Percentiles rank a stretch among this genome's conserved stretches.
Conservation (phyloP, 768 basidiomycete species). For the Rhodosporidiobolus sp. region DNA sequence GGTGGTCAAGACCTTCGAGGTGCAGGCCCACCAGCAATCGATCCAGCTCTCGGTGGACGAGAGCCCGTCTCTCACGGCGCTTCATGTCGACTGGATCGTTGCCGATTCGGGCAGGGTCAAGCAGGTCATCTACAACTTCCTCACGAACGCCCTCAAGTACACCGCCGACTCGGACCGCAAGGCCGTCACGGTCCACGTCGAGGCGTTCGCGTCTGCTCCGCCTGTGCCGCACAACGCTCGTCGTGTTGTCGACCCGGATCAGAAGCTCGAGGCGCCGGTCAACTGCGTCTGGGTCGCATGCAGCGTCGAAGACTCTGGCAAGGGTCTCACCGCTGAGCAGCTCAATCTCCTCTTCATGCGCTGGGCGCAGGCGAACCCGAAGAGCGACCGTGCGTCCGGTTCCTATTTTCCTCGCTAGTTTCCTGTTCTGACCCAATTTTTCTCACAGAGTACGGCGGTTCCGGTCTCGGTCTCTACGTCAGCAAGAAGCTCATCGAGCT, state of each 20-base stretch:
- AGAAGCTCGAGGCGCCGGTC: background rate
- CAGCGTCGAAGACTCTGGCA: constrained; percentile 30
- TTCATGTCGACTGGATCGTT: constrained; percentile 11
- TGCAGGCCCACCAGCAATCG: constrained; percentile 22
- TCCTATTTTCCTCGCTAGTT: too few relatives aligned
- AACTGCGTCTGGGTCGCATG: constrained; percentile 16
- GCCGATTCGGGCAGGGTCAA: constrained; percentile 27
- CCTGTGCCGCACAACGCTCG: background rate
- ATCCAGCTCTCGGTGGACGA: constrained; percentile 22
- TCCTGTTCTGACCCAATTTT: too few relatives aligned
- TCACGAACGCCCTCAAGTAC: constrained; percentile 25
- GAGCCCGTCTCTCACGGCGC: constrained; percentile 1
- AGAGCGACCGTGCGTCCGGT: too few relatives aligned
- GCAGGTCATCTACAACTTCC: constrained; percentile 34
- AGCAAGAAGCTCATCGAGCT: constrained; percentile 39
- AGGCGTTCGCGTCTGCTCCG: constrained; percentile 11
- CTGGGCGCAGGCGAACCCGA: constrained; percentile 33
- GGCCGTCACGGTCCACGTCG: constrained; percentile 27
- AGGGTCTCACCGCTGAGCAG: constrained; percentile 25
- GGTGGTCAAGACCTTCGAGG: constrained; percentile 26
- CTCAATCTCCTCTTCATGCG: constrained; percentile 29
- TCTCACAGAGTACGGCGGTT: constrained; percentile 17
- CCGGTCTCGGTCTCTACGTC: constrained; percentile 38
- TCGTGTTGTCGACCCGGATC: constrained; percentile 8
- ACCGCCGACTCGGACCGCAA: constrained; percentile 6